A percentile compares a stretch with the other conserved stretches of the same genome.
phyloP scores from a whole-genome alignment of 179 eudicot species.

The Actinidia polygama region DNA sequence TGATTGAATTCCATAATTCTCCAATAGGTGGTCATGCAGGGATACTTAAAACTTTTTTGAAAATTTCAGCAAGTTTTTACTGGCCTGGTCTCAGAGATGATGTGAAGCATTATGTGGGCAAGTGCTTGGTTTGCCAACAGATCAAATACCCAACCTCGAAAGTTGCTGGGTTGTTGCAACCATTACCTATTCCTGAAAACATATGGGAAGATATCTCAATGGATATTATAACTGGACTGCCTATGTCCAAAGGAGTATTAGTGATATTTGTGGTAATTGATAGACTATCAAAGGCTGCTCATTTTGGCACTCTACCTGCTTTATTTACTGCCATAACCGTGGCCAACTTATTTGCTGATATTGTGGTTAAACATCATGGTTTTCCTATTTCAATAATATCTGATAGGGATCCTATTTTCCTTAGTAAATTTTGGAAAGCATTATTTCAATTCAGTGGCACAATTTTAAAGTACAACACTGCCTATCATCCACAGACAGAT shows the following conservation, averaged over 20 bases:
- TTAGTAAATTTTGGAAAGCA: background rate
- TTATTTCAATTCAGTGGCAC: background rate
- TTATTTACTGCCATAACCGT: no score
- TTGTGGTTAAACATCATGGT: background rate
- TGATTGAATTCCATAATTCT: background rate
- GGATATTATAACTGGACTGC: background rate
- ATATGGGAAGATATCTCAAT: background rate
- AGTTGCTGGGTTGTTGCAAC: background rate
- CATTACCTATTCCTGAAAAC: background rate
- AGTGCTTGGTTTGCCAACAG: background rate
- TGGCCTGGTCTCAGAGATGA: background rate
- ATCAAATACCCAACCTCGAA: background rate
- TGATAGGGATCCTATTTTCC: background rate
- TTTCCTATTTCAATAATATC: background rate
- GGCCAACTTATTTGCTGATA: no score
- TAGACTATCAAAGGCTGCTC: background rate
- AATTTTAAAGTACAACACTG: background rate
- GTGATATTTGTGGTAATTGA: background rate
- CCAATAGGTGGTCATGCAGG: background rate
- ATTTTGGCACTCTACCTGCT: background rate
- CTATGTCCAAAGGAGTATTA: background rate
- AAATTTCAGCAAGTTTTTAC: no score
- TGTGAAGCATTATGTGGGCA: background rate
- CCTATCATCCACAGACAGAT: background rate
- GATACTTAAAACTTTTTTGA: background rate